Evolutionary conservation across 2,329 filamentous ascomycete species (phyloP).

Genomic region (Coleophoma eucalyptorum): DNA sequence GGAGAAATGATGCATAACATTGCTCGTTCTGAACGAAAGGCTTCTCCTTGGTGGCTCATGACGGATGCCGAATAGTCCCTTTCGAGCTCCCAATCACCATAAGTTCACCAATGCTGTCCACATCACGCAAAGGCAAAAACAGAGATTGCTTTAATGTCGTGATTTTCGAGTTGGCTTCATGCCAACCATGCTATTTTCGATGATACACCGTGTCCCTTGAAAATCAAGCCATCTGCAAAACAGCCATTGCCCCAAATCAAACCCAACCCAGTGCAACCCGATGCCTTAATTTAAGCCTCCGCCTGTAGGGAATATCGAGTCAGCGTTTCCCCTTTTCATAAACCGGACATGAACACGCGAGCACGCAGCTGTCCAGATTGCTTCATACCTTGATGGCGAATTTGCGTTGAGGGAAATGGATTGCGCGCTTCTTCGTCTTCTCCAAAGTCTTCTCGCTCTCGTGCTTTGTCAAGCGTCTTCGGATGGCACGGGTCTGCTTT

Average conservation of each 20-base stretch:
- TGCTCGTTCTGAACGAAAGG: too few relatives aligned
- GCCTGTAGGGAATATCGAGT: slow-evolving; percentile 12
- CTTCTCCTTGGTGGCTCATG: too few relatives aligned
- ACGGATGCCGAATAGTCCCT: neutral
- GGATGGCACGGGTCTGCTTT: slow-evolving; percentile 98
- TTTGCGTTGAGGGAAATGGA: slow-evolving; percentile 98
- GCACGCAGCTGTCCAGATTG: neutral
- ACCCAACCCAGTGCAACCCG: slow-evolving; percentile 8
- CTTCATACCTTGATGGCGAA: slow-evolving; percentile 84
- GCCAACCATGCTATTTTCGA: slow-evolving; percentile 28
- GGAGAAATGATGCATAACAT: too few relatives aligned
- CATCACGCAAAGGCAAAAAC: slow-evolving; percentile 5
- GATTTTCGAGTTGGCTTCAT: slow-evolving; percentile 25
- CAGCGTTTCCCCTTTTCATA: too few relatives aligned
- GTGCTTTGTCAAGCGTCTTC: slow-evolving; percentile 88
- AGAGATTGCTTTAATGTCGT: slow-evolving; percentile 23
- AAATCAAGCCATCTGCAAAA: slow-evolving; percentile 17
- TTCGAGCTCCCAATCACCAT: neutral
- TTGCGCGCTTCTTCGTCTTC: slow-evolving; percentile 94
- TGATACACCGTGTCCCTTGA: slow-evolving; percentile 22
- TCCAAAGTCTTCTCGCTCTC: slow-evolving; percentile 80
- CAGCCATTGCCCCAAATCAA: slow-evolving; percentile 21
- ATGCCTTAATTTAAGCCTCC: slow-evolving; percentile 20
- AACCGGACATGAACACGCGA: too few relatives aligned
- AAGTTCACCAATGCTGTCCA: neutral